Percentiles rank a stretch among this genome's conserved stretches.
These are phyloP conservation scores for Codiaeum variegatum DNA, from an alignment of 441 rosid genomes.

Conservation along the genomic window DNA sequence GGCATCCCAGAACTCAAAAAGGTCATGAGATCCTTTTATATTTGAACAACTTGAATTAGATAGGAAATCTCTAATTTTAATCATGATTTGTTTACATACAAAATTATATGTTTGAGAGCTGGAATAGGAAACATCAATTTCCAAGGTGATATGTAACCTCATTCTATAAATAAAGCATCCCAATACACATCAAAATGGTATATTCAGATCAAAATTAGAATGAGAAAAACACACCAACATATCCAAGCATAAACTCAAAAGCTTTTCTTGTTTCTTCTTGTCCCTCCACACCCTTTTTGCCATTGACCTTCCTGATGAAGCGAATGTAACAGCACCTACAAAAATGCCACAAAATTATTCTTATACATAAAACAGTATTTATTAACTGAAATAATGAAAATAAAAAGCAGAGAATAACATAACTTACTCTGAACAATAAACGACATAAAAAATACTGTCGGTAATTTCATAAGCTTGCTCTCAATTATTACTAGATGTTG, in stretches of 20 bases:
- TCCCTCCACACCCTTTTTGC: constrained; percentile 83
- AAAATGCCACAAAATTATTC: constrained; percentile 13
- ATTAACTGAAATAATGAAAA: background rate
- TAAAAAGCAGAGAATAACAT: background rate
- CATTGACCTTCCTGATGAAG: constrained; percentile 84
- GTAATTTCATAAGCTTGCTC: background rate
- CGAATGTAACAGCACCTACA: constrained; percentile 93
- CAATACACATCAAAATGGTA: constrained; percentile 4
- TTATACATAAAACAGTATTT: background rate
- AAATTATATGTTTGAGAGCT: background rate
- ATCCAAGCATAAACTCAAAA: constrained; percentile 82
- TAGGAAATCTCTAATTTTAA: background rate
- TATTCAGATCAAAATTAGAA: constrained; percentile 16
- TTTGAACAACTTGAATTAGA: background rate
- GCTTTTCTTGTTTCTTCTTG: constrained; percentile 94
- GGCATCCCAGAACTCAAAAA: constrained; percentile 1
- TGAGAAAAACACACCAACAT: constrained; percentile 59
- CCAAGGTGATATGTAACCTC: background rate
- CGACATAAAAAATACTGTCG: background rate
- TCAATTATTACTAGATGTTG: background rate
- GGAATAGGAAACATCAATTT: background rate
- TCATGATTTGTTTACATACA: background rate
- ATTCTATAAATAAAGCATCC: background rate
- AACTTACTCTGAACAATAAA: constrained; percentile 5
- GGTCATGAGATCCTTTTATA: background rate